phyloP scores from a whole-genome alignment of 2,329 filamentous ascomycete species.

The Lachnellula subtilissima region DNA sequence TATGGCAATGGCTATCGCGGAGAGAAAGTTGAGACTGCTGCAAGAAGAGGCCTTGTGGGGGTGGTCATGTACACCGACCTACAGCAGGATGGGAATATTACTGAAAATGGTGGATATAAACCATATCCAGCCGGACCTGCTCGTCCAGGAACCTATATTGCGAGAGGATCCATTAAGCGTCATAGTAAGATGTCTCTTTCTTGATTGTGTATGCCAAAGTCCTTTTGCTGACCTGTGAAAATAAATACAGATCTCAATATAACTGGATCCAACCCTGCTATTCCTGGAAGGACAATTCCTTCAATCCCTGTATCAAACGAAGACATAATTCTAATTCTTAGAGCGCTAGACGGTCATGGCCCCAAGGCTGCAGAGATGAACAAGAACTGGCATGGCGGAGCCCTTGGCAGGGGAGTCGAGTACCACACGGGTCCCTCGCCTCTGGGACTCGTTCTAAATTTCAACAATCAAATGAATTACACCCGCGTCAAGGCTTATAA shows the following conservation, averaged over 20 bases:
- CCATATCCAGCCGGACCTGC: conserved; percentile 61
- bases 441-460: conserved; percentile 49
- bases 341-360: conserved; percentile 81
- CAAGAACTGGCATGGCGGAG: conserved; percentile 35
- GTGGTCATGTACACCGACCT: conserved; percentile 80
- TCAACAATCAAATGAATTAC: conserved; percentile 45
- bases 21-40: conserved; percentile 82
- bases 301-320: conserved; percentile 70
- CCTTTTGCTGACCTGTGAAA: conserved; percentile 65
- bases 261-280: conserved; percentile 77
- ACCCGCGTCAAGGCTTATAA: conserved; percentile 73
- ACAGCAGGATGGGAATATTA: conserved; percentile 65
- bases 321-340: conserved; percentile 76
- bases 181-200: not conserved
- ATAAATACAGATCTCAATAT: conserved; percentile 30
- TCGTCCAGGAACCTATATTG: conserved; percentile 65
- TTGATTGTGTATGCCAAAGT: not conserved
- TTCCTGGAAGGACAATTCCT: conserved; percentile 52
- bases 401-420: conserved; percentile 38
- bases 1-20: conserved; percentile 83
- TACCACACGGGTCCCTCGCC: conserved; percentile 11
- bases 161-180: conserved; percentile 55
- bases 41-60: conserved; percentile 82
- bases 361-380: conserved; percentile 47
- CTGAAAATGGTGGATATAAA: not conserved